Evolutionary conservation across 768 basidiomycete species (phyloP), one percentile per base, ranked within the genome.

Genomic region (Thelephora ganbajun): DNA sequence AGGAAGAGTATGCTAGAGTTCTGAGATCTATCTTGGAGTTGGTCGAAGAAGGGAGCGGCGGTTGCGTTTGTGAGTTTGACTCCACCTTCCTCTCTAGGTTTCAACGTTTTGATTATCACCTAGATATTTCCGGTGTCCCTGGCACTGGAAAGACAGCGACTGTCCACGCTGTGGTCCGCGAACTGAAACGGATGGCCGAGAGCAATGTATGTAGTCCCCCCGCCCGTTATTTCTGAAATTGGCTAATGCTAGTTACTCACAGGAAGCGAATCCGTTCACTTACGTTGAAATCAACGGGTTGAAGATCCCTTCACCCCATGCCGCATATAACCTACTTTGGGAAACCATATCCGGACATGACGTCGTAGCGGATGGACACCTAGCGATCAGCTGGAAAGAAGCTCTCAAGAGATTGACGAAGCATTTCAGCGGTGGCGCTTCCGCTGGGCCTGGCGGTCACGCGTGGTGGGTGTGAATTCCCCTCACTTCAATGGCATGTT

Each of bases 61-160:
- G 94, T 14, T 99, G 96, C 63, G 71, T 99, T 45, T 98, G 93
- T 94, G 57, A 59, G 90, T 69, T 48, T 42, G 20, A 13, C 47
- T 41, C 3, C 35, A 5, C 45, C 33, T 7, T 11, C 41, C 18
- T 9, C 26, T 26, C 16, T 26, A 18, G 42, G 18, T 5, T 20
- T 23, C 16, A 26, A 9, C 33, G n/a, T 44, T 34, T 37, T 13
- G 33, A 44, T 18, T 20, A 11, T 13, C 6, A 22, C 50, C 12
- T 47, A 97, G 93, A 98, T 63, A 96, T 98, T 43, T 92, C 93
- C 6, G 94, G 96, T 7, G 91, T 97, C 6, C 96, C 94, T n/a
- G 94, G 96, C 6, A 98, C 94, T 2, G 94, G 96, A 7, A 99
- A 98, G 66, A 99, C 96, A 0, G 96, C 96, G 0, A 98, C 96